phyloP scores from a whole-genome alignment of 306 rosid genomes.

The Vigna nakashimae region DNA sequence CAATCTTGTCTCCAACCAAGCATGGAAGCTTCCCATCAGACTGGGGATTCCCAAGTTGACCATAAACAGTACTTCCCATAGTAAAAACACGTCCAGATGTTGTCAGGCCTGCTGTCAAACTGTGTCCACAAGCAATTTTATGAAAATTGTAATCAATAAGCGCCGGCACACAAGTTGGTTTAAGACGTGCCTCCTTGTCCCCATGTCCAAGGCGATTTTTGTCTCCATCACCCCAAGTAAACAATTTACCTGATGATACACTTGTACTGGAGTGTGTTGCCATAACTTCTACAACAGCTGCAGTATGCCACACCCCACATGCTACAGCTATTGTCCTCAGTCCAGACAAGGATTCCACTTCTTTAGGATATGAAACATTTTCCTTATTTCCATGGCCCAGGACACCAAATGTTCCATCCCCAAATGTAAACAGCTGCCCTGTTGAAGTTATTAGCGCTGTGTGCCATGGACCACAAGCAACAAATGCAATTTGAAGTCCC shows the following conservation, averaged over 20 bases:
- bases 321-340: conserved; percentile 91
- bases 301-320: conserved; percentile 99
- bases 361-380: conserved; percentile 80
- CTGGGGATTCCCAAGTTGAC: conserved; percentile 95
- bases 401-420: conserved; percentile 98
- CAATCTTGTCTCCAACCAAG: conserved; percentile 81
- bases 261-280: conserved; percentile 83
- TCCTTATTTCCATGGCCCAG: conserved; percentile 92
- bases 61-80: conserved; percentile 97
- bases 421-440: conserved; percentile 93
- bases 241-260: conserved; percentile 83
- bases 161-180: conserved; percentile 90
- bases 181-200: conserved; percentile 89
- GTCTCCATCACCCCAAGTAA: conserved; percentile 99
- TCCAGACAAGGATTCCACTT: conserved; percentile 86
- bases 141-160: conserved; percentile 89
- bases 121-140: conserved; percentile 94
- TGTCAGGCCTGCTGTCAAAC: conserved; percentile 91
- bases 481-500: conserved; percentile 91
- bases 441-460: conserved; percentile 87
- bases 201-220: conserved; percentile 97
- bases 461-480: conserved; percentile 99
- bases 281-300: conserved; percentile 95
- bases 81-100: conserved; percentile 86
- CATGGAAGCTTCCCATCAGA: conserved; percentile 91